A percentile compares a stretch with the other conserved stretches of the same genome.
These are phyloP conservation scores for Xylaria sp. DNA, from an alignment of 2,329 filamentous ascomycete genomes.

Conservation along the genomic window DNA sequence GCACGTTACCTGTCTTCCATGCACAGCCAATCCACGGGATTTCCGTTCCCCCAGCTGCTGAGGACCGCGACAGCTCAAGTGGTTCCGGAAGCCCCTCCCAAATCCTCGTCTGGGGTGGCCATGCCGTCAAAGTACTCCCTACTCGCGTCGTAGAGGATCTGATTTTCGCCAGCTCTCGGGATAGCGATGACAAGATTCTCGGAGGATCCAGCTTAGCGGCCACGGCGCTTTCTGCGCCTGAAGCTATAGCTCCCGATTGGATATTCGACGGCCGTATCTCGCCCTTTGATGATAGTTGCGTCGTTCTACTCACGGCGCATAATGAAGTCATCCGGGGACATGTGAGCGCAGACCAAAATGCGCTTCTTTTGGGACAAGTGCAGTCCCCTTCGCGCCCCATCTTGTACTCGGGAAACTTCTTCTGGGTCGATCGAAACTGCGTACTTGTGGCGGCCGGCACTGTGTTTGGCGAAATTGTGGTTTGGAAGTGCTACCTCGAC, in stretches of 20 bases:
- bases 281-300: conserved; percentile 54
- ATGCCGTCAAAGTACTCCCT: conserved; percentile 60
- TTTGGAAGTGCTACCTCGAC: conserved; percentile 77
- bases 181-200: neutral
- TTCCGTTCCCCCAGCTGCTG: conserved; percentile 49
- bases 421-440: conserved; percentile 65
- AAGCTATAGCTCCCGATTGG: conserved; percentile 74
- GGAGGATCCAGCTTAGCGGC: conserved; percentile 19
- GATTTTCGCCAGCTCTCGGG: neutral
- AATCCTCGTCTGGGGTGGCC: conserved; percentile 77
- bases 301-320: conserved; percentile 82
- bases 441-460: conserved; percentile 88
- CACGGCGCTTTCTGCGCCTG: conserved; percentile 42
- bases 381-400: conserved; percentile 80
- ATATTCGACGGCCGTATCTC: conserved; percentile 74
- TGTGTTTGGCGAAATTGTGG: conserved; percentile 91
- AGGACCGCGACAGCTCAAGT: neutral
- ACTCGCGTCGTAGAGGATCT: conserved; percentile 47
- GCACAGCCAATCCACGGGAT: conserved; percentile 82
- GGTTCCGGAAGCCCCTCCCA: conserved; percentile 34
- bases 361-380: conserved; percentile 58
- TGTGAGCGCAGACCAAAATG: conserved; percentile 34
- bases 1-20: conserved; percentile 65
- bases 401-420: conserved; percentile 83
- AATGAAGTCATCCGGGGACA: conserved; percentile 75